A percentile compares a stretch with the other conserved stretches of the same genome.
phyloP scores from a whole-genome alignment of 2,329 filamentous ascomycete species.

The Botrytis cinerea region DNA sequence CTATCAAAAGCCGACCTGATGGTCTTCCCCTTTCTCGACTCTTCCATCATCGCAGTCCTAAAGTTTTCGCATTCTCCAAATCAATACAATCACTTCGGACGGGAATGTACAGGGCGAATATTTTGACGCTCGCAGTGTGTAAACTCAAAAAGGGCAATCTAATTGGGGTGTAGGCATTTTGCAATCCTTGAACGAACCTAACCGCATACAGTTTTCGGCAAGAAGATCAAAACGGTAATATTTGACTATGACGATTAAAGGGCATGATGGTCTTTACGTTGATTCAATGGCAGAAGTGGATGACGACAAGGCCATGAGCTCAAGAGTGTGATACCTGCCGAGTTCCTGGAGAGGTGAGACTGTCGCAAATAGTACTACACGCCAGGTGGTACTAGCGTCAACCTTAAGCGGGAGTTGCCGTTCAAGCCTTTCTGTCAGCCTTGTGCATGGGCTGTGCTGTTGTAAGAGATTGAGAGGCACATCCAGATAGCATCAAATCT shows the following conservation, averaged over 20 bases:
- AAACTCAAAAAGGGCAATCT: slow-evolving; percentile 15
- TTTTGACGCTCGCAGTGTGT: not conserved
- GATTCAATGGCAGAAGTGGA: not conserved
- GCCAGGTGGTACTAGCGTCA: slow-evolving; percentile 2
- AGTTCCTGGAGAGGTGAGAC: not conserved
- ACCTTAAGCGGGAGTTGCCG: slow-evolving; percentile 20
- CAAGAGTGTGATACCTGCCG: not conserved
- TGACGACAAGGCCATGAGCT: not conserved
- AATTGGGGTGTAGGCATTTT: not conserved
- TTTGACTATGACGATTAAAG: not conserved
- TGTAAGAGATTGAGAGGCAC: not conserved
- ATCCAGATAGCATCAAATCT: slow-evolving; percentile 1
- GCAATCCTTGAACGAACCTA: not conserved
- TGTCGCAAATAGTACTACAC: not conserved
- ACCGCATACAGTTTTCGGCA: not conserved
- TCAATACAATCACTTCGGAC: not conserved
- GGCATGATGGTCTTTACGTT: not conserved
- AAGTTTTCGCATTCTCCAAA: slow-evolving; percentile 28
- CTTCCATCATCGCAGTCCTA: slow-evolving; percentile 37
- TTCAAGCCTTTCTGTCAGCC: not conserved
- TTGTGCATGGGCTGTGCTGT: not conserved
- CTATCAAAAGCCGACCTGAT: slow-evolving; percentile 77
- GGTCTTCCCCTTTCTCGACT: slow-evolving; percentile 56
- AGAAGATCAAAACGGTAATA: not conserved
- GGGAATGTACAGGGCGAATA: not conserved